Percentiles rank a stretch among this genome's conserved stretches.
phyloP scores from a whole-genome alignment of 2,329 filamentous ascomycete species.

The Trichoderma sp. region DNA sequence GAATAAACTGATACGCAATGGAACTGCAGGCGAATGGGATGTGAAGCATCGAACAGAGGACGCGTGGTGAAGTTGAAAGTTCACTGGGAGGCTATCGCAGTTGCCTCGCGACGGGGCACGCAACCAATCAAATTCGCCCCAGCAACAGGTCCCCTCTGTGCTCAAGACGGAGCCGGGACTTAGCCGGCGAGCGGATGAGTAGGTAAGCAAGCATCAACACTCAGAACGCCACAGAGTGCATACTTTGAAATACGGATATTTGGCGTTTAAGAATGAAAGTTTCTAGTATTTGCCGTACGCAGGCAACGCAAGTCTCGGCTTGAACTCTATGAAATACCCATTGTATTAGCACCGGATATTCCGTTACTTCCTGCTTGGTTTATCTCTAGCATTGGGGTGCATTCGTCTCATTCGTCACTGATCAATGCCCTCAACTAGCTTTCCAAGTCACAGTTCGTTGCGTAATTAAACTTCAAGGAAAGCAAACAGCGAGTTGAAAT shows the following conservation, averaged over 20 bases:
- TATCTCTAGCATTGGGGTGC: background rate
- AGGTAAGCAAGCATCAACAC: background rate
- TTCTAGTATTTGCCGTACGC: background rate
- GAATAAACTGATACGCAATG: background rate
- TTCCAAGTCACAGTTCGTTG: background rate
- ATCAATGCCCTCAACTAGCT: background rate
- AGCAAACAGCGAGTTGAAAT: too few relatives aligned
- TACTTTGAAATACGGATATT: too few relatives aligned
- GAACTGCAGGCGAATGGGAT: background rate
- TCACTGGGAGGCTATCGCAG: constrained; percentile 7
- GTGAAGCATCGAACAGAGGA: background rate
- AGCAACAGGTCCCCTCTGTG: background rate
- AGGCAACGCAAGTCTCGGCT: background rate
- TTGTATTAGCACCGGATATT: background rate
- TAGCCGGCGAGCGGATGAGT: background rate
- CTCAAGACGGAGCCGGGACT: background rate
- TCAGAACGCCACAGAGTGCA: background rate
- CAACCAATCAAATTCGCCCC: constrained; percentile 3
- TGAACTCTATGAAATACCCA: background rate
- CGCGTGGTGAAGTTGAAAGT: constrained; percentile 14
- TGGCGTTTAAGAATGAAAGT: background rate
- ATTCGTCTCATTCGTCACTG: background rate
- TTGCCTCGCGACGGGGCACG: background rate
- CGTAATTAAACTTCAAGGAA: background rate
- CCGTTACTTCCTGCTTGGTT: background rate